Evolutionary conservation across 2,329 filamentous ascomycete species (phyloP).

Genomic region (Aspergillus pseudonomiae): DNA sequence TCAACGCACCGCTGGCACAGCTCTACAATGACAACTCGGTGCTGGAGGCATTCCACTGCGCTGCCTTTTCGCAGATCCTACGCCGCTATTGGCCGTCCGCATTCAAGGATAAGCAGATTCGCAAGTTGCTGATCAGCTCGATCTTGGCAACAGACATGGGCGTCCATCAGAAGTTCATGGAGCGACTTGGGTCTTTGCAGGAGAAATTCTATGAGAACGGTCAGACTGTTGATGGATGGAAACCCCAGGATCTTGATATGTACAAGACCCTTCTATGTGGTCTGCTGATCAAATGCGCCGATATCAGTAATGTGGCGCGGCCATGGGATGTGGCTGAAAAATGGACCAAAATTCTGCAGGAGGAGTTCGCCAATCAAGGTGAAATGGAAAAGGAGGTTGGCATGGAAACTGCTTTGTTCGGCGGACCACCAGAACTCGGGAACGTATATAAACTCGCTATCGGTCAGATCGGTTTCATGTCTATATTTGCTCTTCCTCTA

Average conservation of each 20-base stretch:
- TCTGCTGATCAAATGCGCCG: conserved; percentile 93
- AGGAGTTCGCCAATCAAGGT: conserved; percentile 92
- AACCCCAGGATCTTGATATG: conserved; percentile 72
- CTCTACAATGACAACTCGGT: conserved; percentile 97
- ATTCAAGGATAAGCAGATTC: conserved; percentile 77
- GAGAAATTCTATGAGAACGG: conserved; percentile 71
- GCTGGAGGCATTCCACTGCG: conserved; percentile 95
- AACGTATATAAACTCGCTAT: conserved; percentile 81
- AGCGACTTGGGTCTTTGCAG: conserved; percentile 77
- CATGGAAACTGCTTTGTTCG: conserved; percentile 84
- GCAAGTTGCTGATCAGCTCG: conserved; percentile 93
- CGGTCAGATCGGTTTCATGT: conserved; percentile 95
- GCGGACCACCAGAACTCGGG: conserved; percentile 75
- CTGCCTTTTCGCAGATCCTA: conserved; percentile 93
- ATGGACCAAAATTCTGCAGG: conserved; percentile 93
- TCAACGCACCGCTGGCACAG: conserved; percentile 91
- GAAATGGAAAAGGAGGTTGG: conserved; percentile 87
- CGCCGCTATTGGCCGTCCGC: conserved; percentile 86
- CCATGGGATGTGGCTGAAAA: conserved; percentile 78
- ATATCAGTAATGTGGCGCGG: conserved; percentile 96
- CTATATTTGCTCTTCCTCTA: conserved; percentile 87
- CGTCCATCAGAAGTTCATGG: conserved; percentile 95
- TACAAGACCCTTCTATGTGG: conserved; percentile 83
- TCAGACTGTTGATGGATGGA: conserved; percentile 70
- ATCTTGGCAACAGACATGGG: conserved; percentile 98